Evolutionary conservation across 495 filamentous ascomycete genomes (phyloP).

Genomic region (Penicillium canariense): DNA sequence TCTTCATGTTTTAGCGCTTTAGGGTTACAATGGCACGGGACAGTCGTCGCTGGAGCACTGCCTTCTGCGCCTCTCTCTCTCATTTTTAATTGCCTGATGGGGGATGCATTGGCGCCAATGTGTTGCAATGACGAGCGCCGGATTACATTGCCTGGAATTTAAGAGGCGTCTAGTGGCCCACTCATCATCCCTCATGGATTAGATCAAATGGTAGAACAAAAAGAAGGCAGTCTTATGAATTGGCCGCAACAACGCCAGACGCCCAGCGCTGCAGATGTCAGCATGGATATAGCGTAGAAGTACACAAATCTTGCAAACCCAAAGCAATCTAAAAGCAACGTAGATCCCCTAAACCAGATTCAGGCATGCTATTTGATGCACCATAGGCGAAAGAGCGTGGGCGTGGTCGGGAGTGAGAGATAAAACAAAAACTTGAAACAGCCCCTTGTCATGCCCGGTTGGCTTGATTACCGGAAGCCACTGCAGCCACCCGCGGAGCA

Average conservation of each 20-base stretch:
- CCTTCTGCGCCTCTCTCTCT: not conserved
- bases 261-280: conserved; percentile 22
- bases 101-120: not conserved
- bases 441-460: not conserved
- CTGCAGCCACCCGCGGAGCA: conserved; percentile 21
- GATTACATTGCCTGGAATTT: conserved; percentile 2
- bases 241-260: conserved; percentile 14
- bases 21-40: not conserved
- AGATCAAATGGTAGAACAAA: too few relatives aligned
- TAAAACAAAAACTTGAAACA: conserved; percentile 8
- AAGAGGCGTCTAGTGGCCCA: conserved; percentile 1
- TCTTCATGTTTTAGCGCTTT: too few relatives aligned
- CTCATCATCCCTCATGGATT: not conserved
- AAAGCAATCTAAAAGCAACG: conserved; percentile 14
- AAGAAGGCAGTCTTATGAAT: not conserved
- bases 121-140: not conserved
- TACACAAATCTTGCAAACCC: conserved; percentile 12
- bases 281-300: conserved; percentile 28
- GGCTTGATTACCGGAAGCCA: conserved; percentile 19
- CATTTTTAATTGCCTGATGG: not conserved
- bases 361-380: not conserved
- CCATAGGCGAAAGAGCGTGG: conserved; percentile 3
- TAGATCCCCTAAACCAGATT: conserved; percentile 4
- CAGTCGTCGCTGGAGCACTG: too few relatives aligned
- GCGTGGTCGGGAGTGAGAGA: too few relatives aligned